Evolutionary conservation across 768 basidiomycete species (phyloP).

Genomic region (Russula compacta): DNA sequence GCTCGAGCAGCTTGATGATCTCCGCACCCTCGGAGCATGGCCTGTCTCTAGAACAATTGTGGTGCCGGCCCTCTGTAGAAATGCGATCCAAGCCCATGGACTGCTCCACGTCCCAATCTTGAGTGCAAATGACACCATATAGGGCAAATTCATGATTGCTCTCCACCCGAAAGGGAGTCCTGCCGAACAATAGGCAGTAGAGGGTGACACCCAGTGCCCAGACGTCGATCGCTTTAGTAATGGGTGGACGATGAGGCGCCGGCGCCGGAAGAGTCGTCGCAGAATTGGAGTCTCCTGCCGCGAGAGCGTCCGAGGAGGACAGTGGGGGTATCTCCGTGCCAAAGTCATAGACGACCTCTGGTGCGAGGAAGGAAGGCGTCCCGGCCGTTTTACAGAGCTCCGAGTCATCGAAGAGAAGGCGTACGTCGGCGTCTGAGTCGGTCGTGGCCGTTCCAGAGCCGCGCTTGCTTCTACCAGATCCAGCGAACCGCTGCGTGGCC

Average conservation of each 20-base stretch:
- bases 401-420: conserved; percentile 70
- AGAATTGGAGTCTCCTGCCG: conserved; percentile 28
- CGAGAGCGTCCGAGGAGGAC: conserved; percentile 27
- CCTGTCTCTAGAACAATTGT: conserved; percentile 25
- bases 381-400: conserved; percentile 89
- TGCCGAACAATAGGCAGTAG: conserved; percentile 88
- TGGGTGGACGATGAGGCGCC: conserved; percentile 36
- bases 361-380: conserved; percentile 92
- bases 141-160: conserved; percentile 58
- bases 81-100: conserved; percentile 66
- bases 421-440: conserved; percentile 35
- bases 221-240: conserved; percentile 91
- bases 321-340: conserved; percentile 21
- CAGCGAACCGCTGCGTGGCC: conserved; percentile 71
- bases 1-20: conserved; percentile 63
- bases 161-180: conserved; percentile 64
- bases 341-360: conserved; percentile 78
- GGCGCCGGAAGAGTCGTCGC: conserved; percentile 25
- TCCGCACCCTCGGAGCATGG: conserved; percentile 42
- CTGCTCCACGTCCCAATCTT: conserved; percentile 59
- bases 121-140: conserved; percentile 70
- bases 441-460: background rate
- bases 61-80: conserved; percentile 53
- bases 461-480: conserved; percentile 34
- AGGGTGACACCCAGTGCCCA: conserved; percentile 97